These are phyloP conservation scores for Asterophora lycoperdoides DNA, from an alignment of 768 basidiomycete genomes.

Conservation along the genomic window DNA sequence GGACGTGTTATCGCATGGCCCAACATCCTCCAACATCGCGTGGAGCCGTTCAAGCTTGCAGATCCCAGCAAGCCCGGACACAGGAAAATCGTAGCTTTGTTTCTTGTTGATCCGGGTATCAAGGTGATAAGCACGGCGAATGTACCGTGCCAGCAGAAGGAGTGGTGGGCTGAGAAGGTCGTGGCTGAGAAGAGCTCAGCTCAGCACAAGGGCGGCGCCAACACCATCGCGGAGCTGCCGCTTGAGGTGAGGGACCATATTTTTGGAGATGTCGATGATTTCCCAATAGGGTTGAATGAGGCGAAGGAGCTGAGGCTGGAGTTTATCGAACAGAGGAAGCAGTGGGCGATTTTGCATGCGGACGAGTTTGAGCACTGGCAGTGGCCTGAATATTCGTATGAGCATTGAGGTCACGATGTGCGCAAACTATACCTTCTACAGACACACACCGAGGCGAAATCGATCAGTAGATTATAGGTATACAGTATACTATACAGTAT, in stretches of 20 bases:
- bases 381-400: no score
- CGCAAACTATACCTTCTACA: no score
- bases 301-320: slow-evolving; percentile 27
- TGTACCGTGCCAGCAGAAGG: slow-evolving; percentile 8
- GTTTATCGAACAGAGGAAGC: slow-evolving; percentile 30
- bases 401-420: no score
- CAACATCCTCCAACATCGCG: slow-evolving; percentile 14
- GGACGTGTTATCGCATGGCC: slow-evolving; percentile 14
- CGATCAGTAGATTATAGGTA: no score
- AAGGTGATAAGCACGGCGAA: slow-evolving; percentile 12
- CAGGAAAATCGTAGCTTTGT: slow-evolving; percentile 10
- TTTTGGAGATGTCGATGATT: slow-evolving; percentile 20
- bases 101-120: slow-evolving; percentile 13
- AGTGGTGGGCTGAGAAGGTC: slow-evolving; percentile 9
- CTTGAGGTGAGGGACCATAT: slow-evolving; percentile 23
- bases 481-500: no score
- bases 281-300: slow-evolving; percentile 24
- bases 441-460: no score
- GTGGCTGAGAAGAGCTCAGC: no score
- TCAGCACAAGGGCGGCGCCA: no score
- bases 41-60: slow-evolving; percentile 8
- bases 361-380: slow-evolving; percentile 11
- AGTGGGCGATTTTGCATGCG: slow-evolving; percentile 18
- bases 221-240: slow-evolving; percentile 19
- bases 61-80: slow-evolving; percentile 13